Evolutionary conservation across 1,284 basidiomycete genomes (phyloP).

Genomic region (Lignosus rhinocerotis): DNA sequence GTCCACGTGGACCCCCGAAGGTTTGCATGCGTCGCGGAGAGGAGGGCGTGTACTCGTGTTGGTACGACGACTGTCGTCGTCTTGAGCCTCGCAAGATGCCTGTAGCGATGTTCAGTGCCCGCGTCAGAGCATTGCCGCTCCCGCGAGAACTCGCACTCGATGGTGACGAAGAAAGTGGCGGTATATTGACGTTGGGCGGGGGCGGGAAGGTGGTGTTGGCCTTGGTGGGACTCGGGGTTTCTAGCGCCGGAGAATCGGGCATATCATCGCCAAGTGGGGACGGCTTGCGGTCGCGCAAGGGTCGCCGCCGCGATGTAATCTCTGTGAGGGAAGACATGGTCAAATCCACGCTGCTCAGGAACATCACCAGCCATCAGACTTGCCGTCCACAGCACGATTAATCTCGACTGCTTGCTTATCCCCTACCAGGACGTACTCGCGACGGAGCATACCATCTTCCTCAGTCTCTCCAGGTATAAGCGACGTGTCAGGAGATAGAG

Average conservation of each 20-base stretch:
- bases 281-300: constrained; percentile 53
- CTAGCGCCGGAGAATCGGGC: constrained; percentile 32
- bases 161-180: constrained; percentile 64
- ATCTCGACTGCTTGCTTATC: constrained; percentile 77
- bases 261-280: constrained; percentile 48
- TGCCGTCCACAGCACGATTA: constrained; percentile 76
- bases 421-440: constrained; percentile 79
- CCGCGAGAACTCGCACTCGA: constrained; percentile 58
- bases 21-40: constrained; percentile 53
- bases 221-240: constrained; percentile 30
- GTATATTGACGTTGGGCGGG: constrained; percentile 42
- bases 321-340: constrained; percentile 42
- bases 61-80: constrained; percentile 30
- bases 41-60: constrained; percentile 33
- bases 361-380: constrained; percentile 20
- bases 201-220: constrained; percentile 65
- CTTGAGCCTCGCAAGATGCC: constrained; percentile 81
- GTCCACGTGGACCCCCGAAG: constrained; percentile 31
- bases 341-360: too few species aligned
- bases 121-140: constrained; percentile 75
- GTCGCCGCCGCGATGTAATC: constrained; percentile 60
- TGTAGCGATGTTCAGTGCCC: constrained; percentile 87
- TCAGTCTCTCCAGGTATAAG: constrained; percentile 80
- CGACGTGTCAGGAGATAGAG: constrained; percentile 58
- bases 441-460: constrained; percentile 70